Conservation (phyloP, 371 early-diverging fungal genomes). For the Mucor mucedo region DNA sequence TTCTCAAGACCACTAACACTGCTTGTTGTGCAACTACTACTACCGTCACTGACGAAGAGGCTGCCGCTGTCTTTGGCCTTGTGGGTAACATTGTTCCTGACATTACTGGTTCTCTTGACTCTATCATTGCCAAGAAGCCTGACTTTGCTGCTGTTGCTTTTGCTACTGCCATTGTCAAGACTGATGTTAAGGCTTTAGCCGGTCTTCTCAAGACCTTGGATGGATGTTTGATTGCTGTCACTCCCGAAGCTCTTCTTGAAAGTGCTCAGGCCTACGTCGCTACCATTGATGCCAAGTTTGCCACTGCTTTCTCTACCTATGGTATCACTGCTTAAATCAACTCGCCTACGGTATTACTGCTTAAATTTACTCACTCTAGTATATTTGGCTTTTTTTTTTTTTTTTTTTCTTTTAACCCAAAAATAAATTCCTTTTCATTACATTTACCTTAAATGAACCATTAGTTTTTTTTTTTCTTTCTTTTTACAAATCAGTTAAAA, state of each 20-base stretch:
- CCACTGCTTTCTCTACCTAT: slow-evolving; percentile 17
- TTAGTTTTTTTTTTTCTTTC: too few species aligned
- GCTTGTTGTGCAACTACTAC: slow-evolving; percentile 18
- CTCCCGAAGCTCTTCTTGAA: slow-evolving; percentile 12
- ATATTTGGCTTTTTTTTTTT: too few species aligned
- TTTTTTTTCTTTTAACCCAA: too few species aligned
- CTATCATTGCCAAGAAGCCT: slow-evolving; percentile 25
- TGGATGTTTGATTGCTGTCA: slow-evolving; percentile 18
- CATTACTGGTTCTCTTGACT: slow-evolving; percentile 12
- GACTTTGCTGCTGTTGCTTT: slow-evolving; percentile 16
- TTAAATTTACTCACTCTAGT: too few species aligned
- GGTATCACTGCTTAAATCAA: neutral
- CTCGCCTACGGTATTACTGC: too few species aligned
- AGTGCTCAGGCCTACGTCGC: slow-evolving; percentile 16
- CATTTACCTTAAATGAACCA: too few species aligned
- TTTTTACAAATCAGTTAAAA: too few species aligned
- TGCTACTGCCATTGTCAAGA: slow-evolving; percentile 23
- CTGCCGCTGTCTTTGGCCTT: slow-evolving; percentile 19
- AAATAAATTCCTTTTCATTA: too few species aligned
- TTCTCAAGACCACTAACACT: slow-evolving; percentile 19
- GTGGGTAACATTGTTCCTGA: slow-evolving; percentile 18
- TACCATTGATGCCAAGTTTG: slow-evolving; percentile 15
- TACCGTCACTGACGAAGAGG: slow-evolving; percentile 21
- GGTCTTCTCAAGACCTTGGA: slow-evolving; percentile 13
- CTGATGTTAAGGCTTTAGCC: slow-evolving; percentile 23